Base-by-base conservation (phyloP, 805 yeast species). In the Candida glaebosa region DNA sequence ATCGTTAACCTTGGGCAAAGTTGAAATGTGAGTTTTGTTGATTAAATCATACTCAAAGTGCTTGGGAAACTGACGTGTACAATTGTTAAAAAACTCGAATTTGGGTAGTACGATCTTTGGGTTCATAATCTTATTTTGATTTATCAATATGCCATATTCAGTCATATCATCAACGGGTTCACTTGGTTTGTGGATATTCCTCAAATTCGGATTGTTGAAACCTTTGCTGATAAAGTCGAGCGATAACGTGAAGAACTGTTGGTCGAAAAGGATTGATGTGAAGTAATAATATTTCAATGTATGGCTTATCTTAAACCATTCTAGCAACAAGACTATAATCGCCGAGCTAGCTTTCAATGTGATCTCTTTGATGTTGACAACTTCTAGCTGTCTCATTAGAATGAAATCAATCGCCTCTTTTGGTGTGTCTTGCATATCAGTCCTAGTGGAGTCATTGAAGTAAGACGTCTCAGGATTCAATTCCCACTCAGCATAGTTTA, bases 231-330 rank as follows among this genome's bases (percentile, higher is more conserved):
- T 47, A 43, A 55, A 64, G 25, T 66, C 69, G 24, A 67, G 53
- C 10, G 58, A 46, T 0, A 58, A 49, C 7, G 53, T 49, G 37
- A 74, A 73, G 45, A 63, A 84, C 43, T 81, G 80, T 20, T 83
- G 76, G 57, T 93, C 98, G 58, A 83, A 85, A 18, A 93, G 59
- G 33, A 90, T 57, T 0, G 86, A 75, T 5, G 84, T 60, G 10
- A 91, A 64, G 51, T 82, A 86, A 57, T 88, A 95, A 57, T 75
- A 82, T 58, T 91, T 90, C 47, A 90, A 58, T 2, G 88, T 66
- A 57, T 93, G 96, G 34, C 79, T 83, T 7, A 74, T 58, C 55
- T 85, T 86, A 57, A 87, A 83, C 96, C 97, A 90, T 51, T 75
- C 76, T 25, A 83, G 56, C 16, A 93, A 55, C 16, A 78, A 51